Evolutionary conservation across 73 alveolate genomes (phyloP), one percentile per base, ranked within the genome.

Genomic region (Paramecium sonneborni): DNA sequence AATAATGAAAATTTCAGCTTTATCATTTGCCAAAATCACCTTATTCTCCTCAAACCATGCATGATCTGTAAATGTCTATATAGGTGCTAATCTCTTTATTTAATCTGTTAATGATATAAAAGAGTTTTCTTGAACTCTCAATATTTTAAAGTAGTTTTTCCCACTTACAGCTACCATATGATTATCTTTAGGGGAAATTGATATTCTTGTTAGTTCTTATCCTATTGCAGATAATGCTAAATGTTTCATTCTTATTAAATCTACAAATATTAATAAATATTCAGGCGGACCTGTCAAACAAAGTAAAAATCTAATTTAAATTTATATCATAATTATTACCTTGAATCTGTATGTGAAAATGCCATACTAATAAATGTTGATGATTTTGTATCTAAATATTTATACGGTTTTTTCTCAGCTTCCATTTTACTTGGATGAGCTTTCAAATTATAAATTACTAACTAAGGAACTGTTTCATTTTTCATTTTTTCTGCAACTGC

Each of bases 151-250:
- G 56, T 82, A 88, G 18, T 88, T 88, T 24, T 88, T 88, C n/a
- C 99, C 99, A 88, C 96, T 86, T 11, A 98, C 95, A 93, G 96
- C 93, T 26, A 97, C 95, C 94, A 93, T 90, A 86, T 95, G 97
- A 62, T 93, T 94, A 85, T 97, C 98, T 44, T 93, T 96, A 6
- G 98, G 98, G 56, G 94, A 92, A 39, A 97, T 93, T 15, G 98
- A 85, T 5, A 97, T 92, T 88, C 93, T 93, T 10, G 97, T 92
- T 39, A 97, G 72, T 20, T 38, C 87, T 30, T 39, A 38, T 35
- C 95, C 93, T 43, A 93, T 68, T 21, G 86, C 58, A 46, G 86
- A 92, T 91, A 46, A 74, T 28, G 93, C 96, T 39, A 93, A 72
- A 39, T 44, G 92, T 46, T 86, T 82, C 89, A 76, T 87, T 48